Conservation (phyloP, 768 basidiomycete species). For the Hygrocybe punicea region DNA sequence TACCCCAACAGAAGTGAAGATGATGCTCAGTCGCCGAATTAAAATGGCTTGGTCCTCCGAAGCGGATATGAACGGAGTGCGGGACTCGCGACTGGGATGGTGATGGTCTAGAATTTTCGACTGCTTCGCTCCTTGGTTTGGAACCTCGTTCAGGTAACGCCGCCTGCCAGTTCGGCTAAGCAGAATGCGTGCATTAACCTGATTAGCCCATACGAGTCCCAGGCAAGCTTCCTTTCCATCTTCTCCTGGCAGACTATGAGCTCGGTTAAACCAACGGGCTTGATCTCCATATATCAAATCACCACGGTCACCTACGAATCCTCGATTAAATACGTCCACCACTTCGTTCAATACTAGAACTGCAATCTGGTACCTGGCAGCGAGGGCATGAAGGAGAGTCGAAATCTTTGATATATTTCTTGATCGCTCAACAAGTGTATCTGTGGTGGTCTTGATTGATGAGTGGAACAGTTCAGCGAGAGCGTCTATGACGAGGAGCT, state of each 20-base stretch:
- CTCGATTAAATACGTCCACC: conserved; percentile 63
- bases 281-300: conserved; percentile 68
- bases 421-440: conserved; percentile 69
- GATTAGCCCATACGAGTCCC: conserved; percentile 92
- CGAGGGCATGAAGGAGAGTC: conserved; percentile 66
- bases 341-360: conserved; percentile 90
- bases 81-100: neutral
- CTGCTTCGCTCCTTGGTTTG: conserved; percentile 29
- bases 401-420: conserved; percentile 66
- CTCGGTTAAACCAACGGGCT: conserved; percentile 70
- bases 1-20: conserved; percentile 66
- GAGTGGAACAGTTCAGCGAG: conserved; percentile 82
- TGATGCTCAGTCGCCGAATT: conserved; percentile 67
- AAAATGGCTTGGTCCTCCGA: conserved; percentile 46
- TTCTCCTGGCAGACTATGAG: conserved; percentile 55
- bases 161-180: conserved; percentile 73
- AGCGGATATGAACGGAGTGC: conserved; percentile 7
- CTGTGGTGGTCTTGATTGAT: conserved; percentile 52
- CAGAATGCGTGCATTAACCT: conserved; percentile 82
- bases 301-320: conserved; percentile 19
- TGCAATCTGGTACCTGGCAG: conserved; percentile 59
- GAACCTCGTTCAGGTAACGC: conserved; percentile 46
- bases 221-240: conserved; percentile 74
- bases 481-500: conserved; percentile 82
- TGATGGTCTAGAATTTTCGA: neutral